These are phyloP conservation scores for Penicillium sp. DNA, from an alignment of 2,329 filamentous ascomycete species.

Conservation along the genomic window DNA sequence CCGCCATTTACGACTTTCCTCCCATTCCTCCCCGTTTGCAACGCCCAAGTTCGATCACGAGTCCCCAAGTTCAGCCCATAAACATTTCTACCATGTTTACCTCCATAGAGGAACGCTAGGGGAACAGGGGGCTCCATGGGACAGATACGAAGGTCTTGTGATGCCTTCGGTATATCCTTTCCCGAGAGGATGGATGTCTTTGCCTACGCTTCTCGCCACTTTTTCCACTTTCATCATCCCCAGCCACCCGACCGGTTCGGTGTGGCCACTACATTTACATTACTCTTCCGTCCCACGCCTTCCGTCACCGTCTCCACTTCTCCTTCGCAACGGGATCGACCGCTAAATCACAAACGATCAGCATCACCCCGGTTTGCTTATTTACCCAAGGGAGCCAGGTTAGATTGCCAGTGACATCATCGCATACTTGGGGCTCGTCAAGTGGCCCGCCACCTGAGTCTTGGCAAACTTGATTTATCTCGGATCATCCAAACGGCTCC, in stretches of 20 bases:
- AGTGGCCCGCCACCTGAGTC: constrained; percentile 25
- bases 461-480: constrained; percentile 21
- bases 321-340: constrained; percentile 8
- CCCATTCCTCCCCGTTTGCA: background rate
- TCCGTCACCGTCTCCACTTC: constrained; percentile 11
- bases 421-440: constrained; percentile 24
- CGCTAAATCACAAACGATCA: constrained; percentile 5
- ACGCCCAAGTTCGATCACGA: background rate
- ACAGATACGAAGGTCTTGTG: background rate
- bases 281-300: constrained; percentile 5
- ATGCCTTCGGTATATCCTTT: background rate
- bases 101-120: background rate
- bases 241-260: constrained; percentile 23
- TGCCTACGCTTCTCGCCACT: constrained; percentile 12
- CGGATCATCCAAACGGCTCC: constrained; percentile 11
- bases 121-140: background rate
- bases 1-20: background rate
- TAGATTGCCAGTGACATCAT: constrained; percentile 32
- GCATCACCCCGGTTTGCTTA: constrained; percentile 8
- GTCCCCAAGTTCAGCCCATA: background rate
- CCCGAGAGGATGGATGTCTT: background rate
- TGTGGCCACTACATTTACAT: constrained; percentile 11
- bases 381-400: constrained; percentile 18
- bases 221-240: constrained; percentile 7
- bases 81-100: background rate